A percentile compares a stretch with the other conserved stretches of the same genome.
Evolutionary conservation across 2,329 filamentous ascomycete species (phyloP).

Genomic region (Cadophora malorum): DNA sequence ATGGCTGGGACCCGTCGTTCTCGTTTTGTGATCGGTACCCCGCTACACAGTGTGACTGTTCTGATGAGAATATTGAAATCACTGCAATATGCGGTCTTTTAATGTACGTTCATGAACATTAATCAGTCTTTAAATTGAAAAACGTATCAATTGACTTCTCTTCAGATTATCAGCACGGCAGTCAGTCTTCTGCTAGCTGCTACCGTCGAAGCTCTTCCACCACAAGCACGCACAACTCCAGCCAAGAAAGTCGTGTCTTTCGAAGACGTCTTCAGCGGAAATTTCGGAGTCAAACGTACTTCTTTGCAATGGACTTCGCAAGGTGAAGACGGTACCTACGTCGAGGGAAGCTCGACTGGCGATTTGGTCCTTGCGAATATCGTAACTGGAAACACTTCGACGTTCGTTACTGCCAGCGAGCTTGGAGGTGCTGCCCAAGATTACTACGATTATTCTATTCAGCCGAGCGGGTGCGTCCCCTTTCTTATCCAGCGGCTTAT

Average conservation of each 20-base stretch:
- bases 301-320: constrained; percentile 58
- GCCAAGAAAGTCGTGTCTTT: constrained; percentile 39
- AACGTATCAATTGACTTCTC: not conserved
- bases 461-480: constrained; percentile 54
- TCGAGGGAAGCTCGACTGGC: constrained; percentile 56
- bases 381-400: constrained; percentile 60
- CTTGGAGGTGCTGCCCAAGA: constrained; percentile 54
- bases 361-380: constrained; percentile 68
- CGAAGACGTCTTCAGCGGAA: constrained; percentile 37
- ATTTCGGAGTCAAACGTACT: constrained; percentile 35
- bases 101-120: constrained; percentile 7
- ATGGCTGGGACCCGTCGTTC: constrained; percentile 4
- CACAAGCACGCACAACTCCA: constrained; percentile 10
- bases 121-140: not conserved
- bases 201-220: constrained; percentile 2
- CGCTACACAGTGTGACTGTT: constrained; percentile 1
- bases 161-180: constrained; percentile 16
- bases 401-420: constrained; percentile 63
- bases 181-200: constrained; percentile 13
- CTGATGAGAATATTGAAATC: not conserved
- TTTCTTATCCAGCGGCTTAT: not conserved
- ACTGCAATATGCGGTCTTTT: constrained; percentile 12
- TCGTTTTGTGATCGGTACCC: not conserved
- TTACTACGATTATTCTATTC: constrained; percentile 65
- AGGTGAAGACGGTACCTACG: constrained; percentile 66